A percentile compares a stretch with the other conserved stretches of the same genome.
These are phyloP conservation scores for Globisporangium cylindrosporum DNA, from an alignment of 352 stramenopile genomes.

Conservation along the genomic window DNA sequence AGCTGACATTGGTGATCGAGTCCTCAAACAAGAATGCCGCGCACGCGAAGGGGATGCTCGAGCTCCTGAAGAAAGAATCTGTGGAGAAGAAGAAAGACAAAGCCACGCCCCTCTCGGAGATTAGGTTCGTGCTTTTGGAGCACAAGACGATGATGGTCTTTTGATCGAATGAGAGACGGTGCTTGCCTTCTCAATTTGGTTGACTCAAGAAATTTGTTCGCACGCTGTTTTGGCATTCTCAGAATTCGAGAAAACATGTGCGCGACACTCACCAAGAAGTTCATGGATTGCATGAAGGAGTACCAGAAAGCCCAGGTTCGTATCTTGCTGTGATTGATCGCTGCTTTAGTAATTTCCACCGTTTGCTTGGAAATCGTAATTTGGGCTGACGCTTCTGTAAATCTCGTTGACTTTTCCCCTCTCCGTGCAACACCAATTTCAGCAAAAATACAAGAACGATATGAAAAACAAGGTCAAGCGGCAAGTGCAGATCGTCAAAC, in stretches of 20 bases:
- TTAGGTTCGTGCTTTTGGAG: slow-evolving; percentile 32
- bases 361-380: not conserved
- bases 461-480: slow-evolving; percentile 98
- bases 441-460: slow-evolving; percentile 98
- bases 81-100: slow-evolving; percentile 91
- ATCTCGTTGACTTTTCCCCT: not conserved
- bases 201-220: not conserved
- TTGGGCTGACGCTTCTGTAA: not conserved
- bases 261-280: slow-evolving; percentile 97
- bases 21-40: slow-evolving; percentile 91
- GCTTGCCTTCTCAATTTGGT: not conserved
- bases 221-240: not conserved
- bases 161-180: not conserved
- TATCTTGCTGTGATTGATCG: not conserved
- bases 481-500: slow-evolving; percentile 98
- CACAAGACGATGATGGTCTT: not conserved
- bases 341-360: not conserved
- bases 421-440: slow-evolving; percentile 10
- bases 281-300: slow-evolving; percentile 98
- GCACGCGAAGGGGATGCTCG: slow-evolving; percentile 83
- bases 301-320: slow-evolving; percentile 90
- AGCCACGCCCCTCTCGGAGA: slow-evolving; percentile 64
- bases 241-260: slow-evolving; percentile 97
- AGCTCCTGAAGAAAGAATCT: slow-evolving; percentile 95
- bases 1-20: slow-evolving; percentile 91